Evolutionary conservation across 1,284 basidiomycete species (phyloP), one percentile per base, ranked within the genome.

Genomic region (Cryptococcus jaspeensis): DNA sequence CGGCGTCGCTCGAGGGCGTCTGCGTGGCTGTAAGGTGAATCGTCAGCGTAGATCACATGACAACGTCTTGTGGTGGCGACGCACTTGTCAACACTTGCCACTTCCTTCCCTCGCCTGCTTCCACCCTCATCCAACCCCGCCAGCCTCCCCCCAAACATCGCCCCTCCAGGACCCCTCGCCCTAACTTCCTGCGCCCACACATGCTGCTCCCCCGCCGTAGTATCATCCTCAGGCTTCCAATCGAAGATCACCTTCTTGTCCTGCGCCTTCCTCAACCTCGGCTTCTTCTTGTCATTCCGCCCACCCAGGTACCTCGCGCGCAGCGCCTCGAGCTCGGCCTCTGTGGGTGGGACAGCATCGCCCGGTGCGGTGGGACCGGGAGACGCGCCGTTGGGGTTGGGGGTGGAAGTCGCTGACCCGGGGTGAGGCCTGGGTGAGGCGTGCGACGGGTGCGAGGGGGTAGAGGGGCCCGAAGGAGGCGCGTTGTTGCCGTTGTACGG

Each of bases 191-290:
- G 53, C 13, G 51, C 55, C 65, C 65, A 67, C 18, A 64, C 57
- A 15, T 62, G 60, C 39, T 63, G 62, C 25, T 66, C 62, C 9
- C 23, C 47, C 8, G 84, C 80, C 67, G 87, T 86, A 15, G 93
- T 96, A 74, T 97, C 93, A 70, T 97, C 93, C 71, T 88, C 87
- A 49, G 87, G 87, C 69, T 92, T 93, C 94, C 95, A 98, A 73
- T 98, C 95, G 71, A 99, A 99, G n/a, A 94, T 88, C 73, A 97
- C 92, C 77, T 95, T 95, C 75, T 92, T 88, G 73, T 94, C 92
- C 67, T 63, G 59, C 25, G 88, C 90, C 78, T 93, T 95, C 55
- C 92, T 86, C 66, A 92, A 87, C 77, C 90, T 90, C 43, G 90
- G 87, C 79, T 94, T 94, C 83, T 93, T 93, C 77, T 87, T 88